phyloP scores from a whole-genome alignment of 2,329 filamentous ascomycete species.

The Exophiala viscosa region DNA sequence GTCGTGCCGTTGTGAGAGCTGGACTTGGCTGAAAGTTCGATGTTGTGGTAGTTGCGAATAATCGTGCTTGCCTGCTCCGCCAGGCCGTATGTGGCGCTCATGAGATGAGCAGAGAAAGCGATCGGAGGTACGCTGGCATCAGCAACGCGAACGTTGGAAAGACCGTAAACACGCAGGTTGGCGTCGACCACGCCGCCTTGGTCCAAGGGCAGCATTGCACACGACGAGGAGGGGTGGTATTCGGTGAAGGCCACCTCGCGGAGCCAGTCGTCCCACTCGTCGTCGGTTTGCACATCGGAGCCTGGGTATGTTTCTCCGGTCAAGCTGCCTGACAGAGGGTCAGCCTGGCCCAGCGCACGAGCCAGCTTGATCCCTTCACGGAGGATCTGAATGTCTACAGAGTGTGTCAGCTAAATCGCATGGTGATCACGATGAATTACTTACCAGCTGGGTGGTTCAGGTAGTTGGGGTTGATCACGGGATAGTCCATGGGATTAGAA shows the following conservation, averaged over 20 bases:
- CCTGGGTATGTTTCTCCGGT: conserved; percentile 31
- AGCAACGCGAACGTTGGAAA: conserved; percentile 33
- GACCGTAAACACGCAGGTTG: conserved; percentile 44
- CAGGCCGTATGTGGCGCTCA: conserved; percentile 35
- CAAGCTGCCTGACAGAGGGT: conserved; percentile 33
- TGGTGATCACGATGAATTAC: background rate
- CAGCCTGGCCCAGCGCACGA: conserved; percentile 32
- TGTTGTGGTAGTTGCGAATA: conserved; percentile 30
- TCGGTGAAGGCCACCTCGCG: conserved; percentile 22
- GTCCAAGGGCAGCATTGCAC: conserved; percentile 45
- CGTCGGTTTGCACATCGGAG: conserved; percentile 22
- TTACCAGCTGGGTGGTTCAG: conserved; percentile 40
- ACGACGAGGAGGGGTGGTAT: conserved; percentile 33
- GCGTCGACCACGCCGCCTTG: conserved; percentile 44
- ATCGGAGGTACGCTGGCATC: conserved; percentile 37
- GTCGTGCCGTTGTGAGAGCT: background rate
- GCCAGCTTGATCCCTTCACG: conserved; percentile 36
- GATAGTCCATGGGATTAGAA: conserved; percentile 33
- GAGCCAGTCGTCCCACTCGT: conserved; percentile 32
- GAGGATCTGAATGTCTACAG: conserved; percentile 38
- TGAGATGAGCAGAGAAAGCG: conserved; percentile 34
- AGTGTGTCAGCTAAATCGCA: conserved; percentile 6
- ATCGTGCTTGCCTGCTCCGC: conserved; percentile 33
- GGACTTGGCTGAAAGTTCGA: background rate
- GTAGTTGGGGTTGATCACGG: conserved; percentile 43